Evolutionary conservation across 371 early-diverging fungal genomes (phyloP).

Genomic region (Rhizopus stolonifer): DNA sequence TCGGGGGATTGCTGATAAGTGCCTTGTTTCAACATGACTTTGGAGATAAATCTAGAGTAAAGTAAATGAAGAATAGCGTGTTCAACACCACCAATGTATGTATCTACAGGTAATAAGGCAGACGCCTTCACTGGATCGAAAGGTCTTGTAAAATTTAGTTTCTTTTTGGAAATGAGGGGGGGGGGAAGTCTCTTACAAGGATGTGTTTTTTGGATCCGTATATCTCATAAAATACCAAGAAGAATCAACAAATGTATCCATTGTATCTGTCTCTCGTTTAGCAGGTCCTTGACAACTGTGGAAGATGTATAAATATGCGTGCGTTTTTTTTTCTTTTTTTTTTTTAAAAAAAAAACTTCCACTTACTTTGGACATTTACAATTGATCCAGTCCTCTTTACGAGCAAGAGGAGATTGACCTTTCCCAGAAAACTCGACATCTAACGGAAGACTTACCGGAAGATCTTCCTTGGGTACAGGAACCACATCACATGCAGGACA

Average conservation of each 20-base stretch:
- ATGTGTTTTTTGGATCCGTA: constrained; percentile 72
- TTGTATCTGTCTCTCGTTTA: constrained; percentile 88
- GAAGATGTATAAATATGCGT: too few species aligned
- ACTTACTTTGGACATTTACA: constrained; percentile 76
- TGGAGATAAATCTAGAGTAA: constrained; percentile 89
- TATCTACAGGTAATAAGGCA: constrained; percentile 78
- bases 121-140: constrained; percentile 63
- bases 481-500: constrained; percentile 82
- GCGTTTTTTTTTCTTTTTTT: too few species aligned
- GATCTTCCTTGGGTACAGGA: constrained; percentile 80
- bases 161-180: not conserved
- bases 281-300: constrained; percentile 72
- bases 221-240: constrained; percentile 94
- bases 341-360: too few species aligned
- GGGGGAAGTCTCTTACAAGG: constrained; percentile 24
- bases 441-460: constrained; percentile 77
- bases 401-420: constrained; percentile 71
- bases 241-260: constrained; percentile 97
- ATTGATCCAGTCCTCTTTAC: constrained; percentile 62
- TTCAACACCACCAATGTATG: constrained; percentile 94
- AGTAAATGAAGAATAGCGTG: constrained; percentile 94
- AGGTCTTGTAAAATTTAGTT: constrained; percentile 36
- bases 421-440: constrained; percentile 67
- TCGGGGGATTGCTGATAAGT: constrained; percentile 37
- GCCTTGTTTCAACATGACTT: constrained; percentile 69